Evolutionary conservation across 2,329 filamentous ascomycete genomes (phyloP).

Genomic region (Stemphylium vesicarium): DNA sequence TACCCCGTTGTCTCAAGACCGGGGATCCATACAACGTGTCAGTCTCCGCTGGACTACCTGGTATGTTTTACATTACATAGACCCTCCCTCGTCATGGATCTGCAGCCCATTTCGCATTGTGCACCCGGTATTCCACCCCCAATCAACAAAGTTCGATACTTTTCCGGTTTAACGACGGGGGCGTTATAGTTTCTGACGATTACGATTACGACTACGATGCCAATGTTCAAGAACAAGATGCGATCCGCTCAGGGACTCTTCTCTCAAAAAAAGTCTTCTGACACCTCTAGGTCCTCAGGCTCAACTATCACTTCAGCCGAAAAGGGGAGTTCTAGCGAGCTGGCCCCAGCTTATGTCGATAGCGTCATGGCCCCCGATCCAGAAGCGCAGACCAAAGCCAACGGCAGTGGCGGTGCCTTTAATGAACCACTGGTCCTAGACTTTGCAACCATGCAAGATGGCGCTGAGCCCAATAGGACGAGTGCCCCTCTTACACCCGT

Average conservation of each 20-base stretch:
- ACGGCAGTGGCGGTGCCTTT: constrained; percentile 25
- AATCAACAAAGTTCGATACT: constrained; percentile 1
- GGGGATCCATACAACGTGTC: constrained; percentile 13
- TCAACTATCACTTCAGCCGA: constrained; percentile 29
- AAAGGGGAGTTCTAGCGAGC: constrained; percentile 34
- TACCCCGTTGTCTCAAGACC: constrained; percentile 3
- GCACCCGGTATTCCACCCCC: constrained; percentile 7
- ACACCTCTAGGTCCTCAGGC: constrained; percentile 27
- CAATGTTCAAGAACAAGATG: constrained; percentile 42
- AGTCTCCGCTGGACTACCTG: constrained; percentile 10
- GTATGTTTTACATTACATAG: constrained; percentile 30
- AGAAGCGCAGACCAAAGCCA: constrained; percentile 19
- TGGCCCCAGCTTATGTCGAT: constrained; percentile 31
- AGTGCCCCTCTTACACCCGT: constrained; percentile 26
- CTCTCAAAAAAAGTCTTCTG: constrained; percentile 31
- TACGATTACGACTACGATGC: constrained; percentile 9
- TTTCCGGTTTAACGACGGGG: neutral
- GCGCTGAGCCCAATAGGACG: constrained; percentile 26
- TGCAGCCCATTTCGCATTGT: constrained; percentile 11
- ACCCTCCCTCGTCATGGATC: constrained; percentile 27
- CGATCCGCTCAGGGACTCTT: constrained; percentile 39
- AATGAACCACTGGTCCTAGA: constrained; percentile 43
- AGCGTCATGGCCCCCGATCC: constrained; percentile 36
- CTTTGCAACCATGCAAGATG: constrained; percentile 35
- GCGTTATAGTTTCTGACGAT: neutral